A percentile compares a stretch with the other conserved stretches of the same genome.
phyloP scores from a whole-genome alignment of 345 rosid genomes.

The Bruguiera sexangula region DNA sequence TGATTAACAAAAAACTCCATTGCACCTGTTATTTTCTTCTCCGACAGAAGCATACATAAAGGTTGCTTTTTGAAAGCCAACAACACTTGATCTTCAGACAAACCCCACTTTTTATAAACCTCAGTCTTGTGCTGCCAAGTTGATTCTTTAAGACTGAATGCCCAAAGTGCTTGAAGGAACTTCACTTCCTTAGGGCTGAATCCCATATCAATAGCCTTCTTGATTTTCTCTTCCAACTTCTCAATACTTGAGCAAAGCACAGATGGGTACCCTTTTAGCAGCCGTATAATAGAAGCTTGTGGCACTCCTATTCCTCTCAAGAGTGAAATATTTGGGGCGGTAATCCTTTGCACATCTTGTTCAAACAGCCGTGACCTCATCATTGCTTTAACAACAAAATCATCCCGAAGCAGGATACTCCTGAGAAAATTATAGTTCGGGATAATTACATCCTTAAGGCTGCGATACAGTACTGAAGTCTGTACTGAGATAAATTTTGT shows the following conservation, averaged over 20 bases:
- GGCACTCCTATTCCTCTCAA: too few relatives aligned
- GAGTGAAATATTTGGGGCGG: too few relatives aligned
- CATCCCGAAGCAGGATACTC: slow-evolving; percentile 27
- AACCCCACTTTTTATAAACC: too few relatives aligned
- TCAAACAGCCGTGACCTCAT: slow-evolving; percentile 14
- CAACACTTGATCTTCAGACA: background rate
- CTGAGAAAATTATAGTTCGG: slow-evolving; percentile 43
- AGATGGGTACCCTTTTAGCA: too few relatives aligned
- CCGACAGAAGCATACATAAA: slow-evolving; percentile 2
- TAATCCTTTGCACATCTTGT: background rate
- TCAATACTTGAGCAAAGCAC: too few relatives aligned
- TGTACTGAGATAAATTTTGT: slow-evolving; percentile 24
- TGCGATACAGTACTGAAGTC: slow-evolving; percentile 33
- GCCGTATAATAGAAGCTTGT: too few relatives aligned
- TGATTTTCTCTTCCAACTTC: too few relatives aligned
- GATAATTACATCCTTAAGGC: slow-evolving; percentile 36
- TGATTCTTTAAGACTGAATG: too few relatives aligned
- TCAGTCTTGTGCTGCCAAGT: too few relatives aligned
- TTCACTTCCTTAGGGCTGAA: too few relatives aligned
- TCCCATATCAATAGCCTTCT: too few relatives aligned
- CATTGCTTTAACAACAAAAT: slow-evolving; percentile 33
- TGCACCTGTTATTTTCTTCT: slow-evolving; percentile 15
- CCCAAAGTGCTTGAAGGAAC: too few relatives aligned
- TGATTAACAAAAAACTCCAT: slow-evolving; percentile 28
- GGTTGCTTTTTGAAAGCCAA: slow-evolving; percentile 17